Conservation (phyloP, 805 yeast genomes). For the Starmerella vitae region DNA sequence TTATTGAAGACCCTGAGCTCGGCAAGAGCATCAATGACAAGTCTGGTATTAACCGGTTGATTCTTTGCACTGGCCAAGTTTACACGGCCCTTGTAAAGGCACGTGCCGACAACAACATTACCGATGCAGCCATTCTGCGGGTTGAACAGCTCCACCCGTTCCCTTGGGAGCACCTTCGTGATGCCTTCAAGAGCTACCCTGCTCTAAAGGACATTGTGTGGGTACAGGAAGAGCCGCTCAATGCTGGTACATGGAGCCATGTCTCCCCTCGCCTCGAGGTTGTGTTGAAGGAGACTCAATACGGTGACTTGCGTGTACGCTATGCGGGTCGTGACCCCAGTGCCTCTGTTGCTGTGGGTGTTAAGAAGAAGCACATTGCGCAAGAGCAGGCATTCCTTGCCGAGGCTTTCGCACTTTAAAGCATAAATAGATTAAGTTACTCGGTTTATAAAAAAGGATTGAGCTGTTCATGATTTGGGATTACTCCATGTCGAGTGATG, state of each 20-base stretch:
- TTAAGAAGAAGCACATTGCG: slow-evolving; percentile 70
- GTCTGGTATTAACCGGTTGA: slow-evolving; percentile 77
- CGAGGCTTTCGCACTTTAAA: slow-evolving; percentile 42
- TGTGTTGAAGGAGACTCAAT: slow-evolving; percentile 60
- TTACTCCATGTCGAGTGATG: not conserved
- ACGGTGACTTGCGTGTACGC: slow-evolving; percentile 47
- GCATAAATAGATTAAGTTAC: not conserved
- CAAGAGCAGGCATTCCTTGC: slow-evolving; percentile 81
- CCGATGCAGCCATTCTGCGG: slow-evolving; percentile 74
- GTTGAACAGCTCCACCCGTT: slow-evolving; percentile 96
- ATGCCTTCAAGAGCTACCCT: slow-evolving; percentile 66
- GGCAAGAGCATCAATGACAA: slow-evolving; percentile 63
- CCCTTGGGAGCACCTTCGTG: slow-evolving; percentile 93
- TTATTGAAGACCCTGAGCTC: slow-evolving; percentile 81
- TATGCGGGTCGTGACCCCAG: slow-evolving; percentile 97
- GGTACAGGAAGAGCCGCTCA: slow-evolving; percentile 98
- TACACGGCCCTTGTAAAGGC: slow-evolving; percentile 82
- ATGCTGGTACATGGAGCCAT: slow-evolving; percentile 81
- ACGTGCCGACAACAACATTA: slow-evolving; percentile 64
- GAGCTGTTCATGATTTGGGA: not conserved
- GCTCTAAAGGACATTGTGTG: slow-evolving; percentile 77
- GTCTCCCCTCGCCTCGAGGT: slow-evolving; percentile 75
- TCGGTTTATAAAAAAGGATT: not conserved
- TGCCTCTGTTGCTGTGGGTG: slow-evolving; percentile 97
- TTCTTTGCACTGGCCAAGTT: slow-evolving; percentile 85